Base-by-base conservation (phyloP, 2,329 filamentous ascomycete genomes). In the Diaporthe ilicicola region DNA sequence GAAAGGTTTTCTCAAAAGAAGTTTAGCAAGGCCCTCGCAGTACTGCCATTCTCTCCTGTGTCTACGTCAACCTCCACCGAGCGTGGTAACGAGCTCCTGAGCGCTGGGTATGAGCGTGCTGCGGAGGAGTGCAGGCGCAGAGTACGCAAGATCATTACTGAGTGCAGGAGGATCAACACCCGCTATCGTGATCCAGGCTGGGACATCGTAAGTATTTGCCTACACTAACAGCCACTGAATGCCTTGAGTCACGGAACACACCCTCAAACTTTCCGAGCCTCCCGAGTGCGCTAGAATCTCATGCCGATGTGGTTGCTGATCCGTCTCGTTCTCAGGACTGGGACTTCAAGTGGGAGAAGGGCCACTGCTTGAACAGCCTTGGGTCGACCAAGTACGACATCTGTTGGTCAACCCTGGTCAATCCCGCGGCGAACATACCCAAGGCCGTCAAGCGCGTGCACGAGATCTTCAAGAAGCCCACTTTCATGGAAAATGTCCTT, bases 381-480 rank as follows among this genome's bases (percentile, higher is more conserved):
- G 86, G 84, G 34, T 79, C 83, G 27, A 82, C 80, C 19, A 87
- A 84, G 73, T 91, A 88, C 74, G 84, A 89, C 68, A 76, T 90
- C 22, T 82, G 76, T 76, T 76, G 82, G 73, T 78, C 82, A n/a
- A 82, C 82, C 19, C 74, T 87, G 37, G 74, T 82, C 24, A 85
- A 84, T 74, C 84, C 85, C 2, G 86, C 79, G 39, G 83, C 86
- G 0, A 79, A 81, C 17, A 84, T 89, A 22, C 93, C 93, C 34
- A 93, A 92, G 77, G 91, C 92, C 3, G 93, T 95, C 51, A 94
- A 94, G 81, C 87, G 93, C 67, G 88, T 88, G 0, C 84, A 94
- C 82, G 92, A 94, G 78, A 92, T 94, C 48, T 94, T 92, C 75
- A 91, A 94, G 74, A 89, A 90, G 24, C 92, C 92, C 0, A 90